A percentile compares a stretch with the other conserved stretches of the same genome.
These are phyloP conservation scores for Abrus pulchellus DNA, from an alignment of 306 rosid species.

Conservation along the genomic window DNA sequence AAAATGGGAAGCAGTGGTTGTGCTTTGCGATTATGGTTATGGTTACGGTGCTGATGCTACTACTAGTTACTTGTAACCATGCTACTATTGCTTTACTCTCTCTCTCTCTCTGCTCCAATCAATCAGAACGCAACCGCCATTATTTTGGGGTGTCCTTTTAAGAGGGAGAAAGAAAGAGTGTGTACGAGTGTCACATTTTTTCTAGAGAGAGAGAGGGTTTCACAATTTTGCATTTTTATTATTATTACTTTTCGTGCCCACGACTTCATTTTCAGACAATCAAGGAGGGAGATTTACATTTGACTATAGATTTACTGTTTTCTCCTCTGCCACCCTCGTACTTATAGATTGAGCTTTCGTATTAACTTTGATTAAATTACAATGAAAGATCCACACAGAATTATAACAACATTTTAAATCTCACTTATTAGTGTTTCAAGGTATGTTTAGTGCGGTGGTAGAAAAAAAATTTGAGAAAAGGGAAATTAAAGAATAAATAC, in stretches of 20 bases:
- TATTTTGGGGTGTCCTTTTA: constrained; percentile 70
- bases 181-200: constrained; percentile 62
- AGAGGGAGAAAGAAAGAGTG: constrained; percentile 51
- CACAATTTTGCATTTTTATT: constrained; percentile 26
- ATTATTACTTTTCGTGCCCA: constrained; percentile 45
- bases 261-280: constrained; percentile 51
- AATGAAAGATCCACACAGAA: too few relatives aligned
- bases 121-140: constrained; percentile 86
- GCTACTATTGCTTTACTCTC: constrained; percentile 62
- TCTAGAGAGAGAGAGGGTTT: constrained; percentile 37
- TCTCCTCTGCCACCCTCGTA: background rate
- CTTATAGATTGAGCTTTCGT: background rate
- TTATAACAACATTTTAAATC: too few relatives aligned
- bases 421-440: too few relatives aligned
- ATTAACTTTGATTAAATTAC: background rate
- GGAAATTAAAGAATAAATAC: too few relatives aligned
- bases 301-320: constrained; percentile 23
- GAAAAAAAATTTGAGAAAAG: too few relatives aligned
- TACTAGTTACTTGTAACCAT: constrained; percentile 49
- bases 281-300: constrained; percentile 25
- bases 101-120: constrained; percentile 60
- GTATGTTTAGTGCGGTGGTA: too few relatives aligned
- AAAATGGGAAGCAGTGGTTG: constrained; percentile 54
- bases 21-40: constrained; percentile 47
- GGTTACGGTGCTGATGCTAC: constrained; percentile 43